Evolutionary conservation across 345 rosid species (phyloP).

Genomic region (Brassica juncea): DNA sequence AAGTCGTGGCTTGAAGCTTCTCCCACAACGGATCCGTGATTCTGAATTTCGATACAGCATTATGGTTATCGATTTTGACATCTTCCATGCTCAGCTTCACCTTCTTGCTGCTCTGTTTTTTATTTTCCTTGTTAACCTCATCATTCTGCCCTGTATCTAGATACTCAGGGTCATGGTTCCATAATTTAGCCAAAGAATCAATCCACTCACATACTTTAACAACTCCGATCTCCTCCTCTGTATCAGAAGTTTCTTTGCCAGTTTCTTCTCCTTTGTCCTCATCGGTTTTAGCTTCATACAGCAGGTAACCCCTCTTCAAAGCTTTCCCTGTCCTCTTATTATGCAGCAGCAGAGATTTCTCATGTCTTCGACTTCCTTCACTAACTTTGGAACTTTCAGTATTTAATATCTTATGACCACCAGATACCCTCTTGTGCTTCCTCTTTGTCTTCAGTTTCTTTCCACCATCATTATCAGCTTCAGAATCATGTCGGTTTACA

Average conservation of each 20-base stretch:
- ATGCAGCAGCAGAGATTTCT: slow-evolving; percentile 29
- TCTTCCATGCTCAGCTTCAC: neutral
- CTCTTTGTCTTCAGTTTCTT: neutral
- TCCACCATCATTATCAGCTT: too few species aligned
- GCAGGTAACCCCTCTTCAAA: too few species aligned
- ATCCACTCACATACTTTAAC: too few species aligned
- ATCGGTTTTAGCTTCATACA: too few species aligned
- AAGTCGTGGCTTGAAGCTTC: neutral
- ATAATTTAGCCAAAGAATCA: too few species aligned
- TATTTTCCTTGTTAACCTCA: neutral
- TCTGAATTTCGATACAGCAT: neutral
- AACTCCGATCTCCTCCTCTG: too few species aligned
- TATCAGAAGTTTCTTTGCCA: too few species aligned
- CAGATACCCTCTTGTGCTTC: neutral
- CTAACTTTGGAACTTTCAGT: too few species aligned
- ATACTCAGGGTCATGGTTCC: too few species aligned
- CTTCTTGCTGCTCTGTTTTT: neutral
- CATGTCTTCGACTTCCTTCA: neutral
- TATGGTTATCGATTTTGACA: neutral
- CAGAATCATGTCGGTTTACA: too few species aligned
- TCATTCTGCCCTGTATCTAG: neutral
- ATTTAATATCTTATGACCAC: too few species aligned
- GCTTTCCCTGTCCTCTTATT: neutral
- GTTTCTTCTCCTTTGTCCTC: too few species aligned
- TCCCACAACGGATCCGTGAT: neutral